phyloP scores from a whole-genome alignment of 495 filamentous ascomycete genomes.

The Trichoderma erinaceum region DNA sequence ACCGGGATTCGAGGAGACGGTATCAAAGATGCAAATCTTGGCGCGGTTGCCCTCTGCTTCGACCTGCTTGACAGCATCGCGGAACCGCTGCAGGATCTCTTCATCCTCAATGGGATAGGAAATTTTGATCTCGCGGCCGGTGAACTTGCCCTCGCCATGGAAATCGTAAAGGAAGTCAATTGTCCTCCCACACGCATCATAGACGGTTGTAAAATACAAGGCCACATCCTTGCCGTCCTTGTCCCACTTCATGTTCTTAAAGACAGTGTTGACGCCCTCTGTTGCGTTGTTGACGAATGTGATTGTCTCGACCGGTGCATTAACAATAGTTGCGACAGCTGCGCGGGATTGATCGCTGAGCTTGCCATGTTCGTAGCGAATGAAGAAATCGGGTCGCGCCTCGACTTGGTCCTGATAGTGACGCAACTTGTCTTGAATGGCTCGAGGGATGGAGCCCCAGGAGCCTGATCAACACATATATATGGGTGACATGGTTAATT shows the following conservation, averaged over 20 bases:
- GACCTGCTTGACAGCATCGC: slow-evolving; percentile 38
- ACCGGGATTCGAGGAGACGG: slow-evolving; percentile 68
- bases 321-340: slow-evolving; percentile 57
- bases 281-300: slow-evolving; percentile 83
- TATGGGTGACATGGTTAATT: not conserved
- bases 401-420: slow-evolving; percentile 57
- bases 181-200: slow-evolving; percentile 66
- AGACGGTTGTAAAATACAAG: slow-evolving; percentile 67
- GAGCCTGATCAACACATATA: slow-evolving; percentile 46
- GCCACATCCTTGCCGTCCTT: slow-evolving; percentile 52
- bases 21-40: slow-evolving; percentile 69
- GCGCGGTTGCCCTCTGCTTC: slow-evolving; percentile 39
- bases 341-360: slow-evolving; percentile 58
- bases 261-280: slow-evolving; percentile 69
- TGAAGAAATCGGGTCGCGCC: slow-evolving; percentile 62
- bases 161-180: slow-evolving; percentile 63
- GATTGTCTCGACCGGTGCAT: slow-evolving; percentile 53
- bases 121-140: slow-evolving; percentile 32
- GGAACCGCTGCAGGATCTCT: slow-evolving; percentile 50
- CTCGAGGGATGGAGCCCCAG: slow-evolving; percentile 66
- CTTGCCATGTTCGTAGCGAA: slow-evolving; percentile 53
- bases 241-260: slow-evolving; percentile 59
- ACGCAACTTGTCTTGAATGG: slow-evolving; percentile 52
- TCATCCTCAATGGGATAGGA: slow-evolving; percentile 56
- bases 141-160: slow-evolving; percentile 25